Evolutionary conservation across 805 yeast species (phyloP), one percentile per base, ranked within the genome.

Genomic region (Komagataella pseudopastoris): DNA sequence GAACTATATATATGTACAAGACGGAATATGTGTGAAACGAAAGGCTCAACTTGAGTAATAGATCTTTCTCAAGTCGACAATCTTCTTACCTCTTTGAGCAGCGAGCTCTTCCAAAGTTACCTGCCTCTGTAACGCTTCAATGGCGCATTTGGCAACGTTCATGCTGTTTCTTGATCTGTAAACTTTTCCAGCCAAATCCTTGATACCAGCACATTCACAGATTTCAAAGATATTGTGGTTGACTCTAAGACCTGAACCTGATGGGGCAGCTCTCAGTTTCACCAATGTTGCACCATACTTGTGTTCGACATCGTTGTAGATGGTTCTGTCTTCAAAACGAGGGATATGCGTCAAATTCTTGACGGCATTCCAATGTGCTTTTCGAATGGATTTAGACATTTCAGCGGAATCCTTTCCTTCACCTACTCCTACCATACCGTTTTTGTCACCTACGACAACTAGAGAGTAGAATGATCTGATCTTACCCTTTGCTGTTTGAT

Each of bases 361-460:
- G 51, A 90, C 85, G 1, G 98, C 97, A 61, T 86, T 84, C 95
- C 96, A 87, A 66, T 83, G 88, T 4, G 98, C 96, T 63, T 88
- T 86, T 45, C 77, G 70, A 39, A 83, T 76, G 2, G 98, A 96
- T 51, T 77, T 76, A 50, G 84, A 71, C 70, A 84, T 77, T 54
- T 84, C 88, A 52, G 78, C 82, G 58, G 88, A 74, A 55, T 93
- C 91, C 63, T 87, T 88, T 55, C 98, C 99, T 66, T 89, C 95
- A 49, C 98, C 99, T 49, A 90, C 72, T 44, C 98, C 98, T 54
- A 93, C 74, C 84, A 88, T 85, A 56, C 99, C 99, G 56, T 87
- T 85, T 51, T 82, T 77, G 67, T 93, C 96, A 49, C 99, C 99
- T 14, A 86, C 96, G 44, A 89, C 85, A 12, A 89, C 91, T 56